A percentile compares a stretch with the other conserved stretches of the same genome.
Conservation (phyloP, 305 asterid species). For the Rubia peregrina region DNA sequence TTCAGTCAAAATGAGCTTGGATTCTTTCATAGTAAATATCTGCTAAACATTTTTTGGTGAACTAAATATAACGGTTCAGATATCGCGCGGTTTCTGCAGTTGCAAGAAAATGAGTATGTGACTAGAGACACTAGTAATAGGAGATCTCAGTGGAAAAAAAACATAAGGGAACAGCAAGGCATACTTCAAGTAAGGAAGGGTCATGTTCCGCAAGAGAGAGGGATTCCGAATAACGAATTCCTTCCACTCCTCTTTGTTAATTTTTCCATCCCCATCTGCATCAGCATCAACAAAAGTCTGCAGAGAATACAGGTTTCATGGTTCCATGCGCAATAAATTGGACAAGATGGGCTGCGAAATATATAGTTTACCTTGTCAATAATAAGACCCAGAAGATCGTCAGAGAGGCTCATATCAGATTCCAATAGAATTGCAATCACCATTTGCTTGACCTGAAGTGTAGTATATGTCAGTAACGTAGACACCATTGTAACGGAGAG, state of each 20-base stretch:
- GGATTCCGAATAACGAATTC: slow-evolving; percentile 23
- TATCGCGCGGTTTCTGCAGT: neutral
- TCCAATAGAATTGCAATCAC: slow-evolving; percentile 69
- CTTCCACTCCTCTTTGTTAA: slow-evolving; percentile 29
- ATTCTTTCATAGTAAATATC: too few species aligned
- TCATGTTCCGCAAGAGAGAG: slow-evolving; percentile 28
- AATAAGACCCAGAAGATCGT: slow-evolving; percentile 64
- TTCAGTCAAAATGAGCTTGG: neutral
- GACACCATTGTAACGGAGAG: neutral
- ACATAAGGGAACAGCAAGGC: neutral
- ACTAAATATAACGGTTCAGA: neutral
- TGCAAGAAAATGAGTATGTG: too few species aligned
- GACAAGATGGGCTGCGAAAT: neutral
- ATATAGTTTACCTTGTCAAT: slow-evolving; percentile 50
- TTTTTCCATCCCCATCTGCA: slow-evolving; percentile 27
- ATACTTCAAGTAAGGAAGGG: slow-evolving; percentile 29
- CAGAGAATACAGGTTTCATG: neutral
- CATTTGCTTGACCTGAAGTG: slow-evolving; percentile 74
- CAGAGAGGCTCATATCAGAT: slow-evolving; percentile 62
- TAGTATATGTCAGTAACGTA: neutral
- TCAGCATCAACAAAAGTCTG: slow-evolving; percentile 31
- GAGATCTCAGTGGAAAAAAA: neutral
- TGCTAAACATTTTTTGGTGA: neutral
- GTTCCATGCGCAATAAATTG: slow-evolving; percentile 4
- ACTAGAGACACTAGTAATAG: neutral